Evolutionary conservation across 2,329 filamentous ascomycete genomes (phyloP), one percentile per base, ranked within the genome.

Genomic region (Claviceps monticola): DNA sequence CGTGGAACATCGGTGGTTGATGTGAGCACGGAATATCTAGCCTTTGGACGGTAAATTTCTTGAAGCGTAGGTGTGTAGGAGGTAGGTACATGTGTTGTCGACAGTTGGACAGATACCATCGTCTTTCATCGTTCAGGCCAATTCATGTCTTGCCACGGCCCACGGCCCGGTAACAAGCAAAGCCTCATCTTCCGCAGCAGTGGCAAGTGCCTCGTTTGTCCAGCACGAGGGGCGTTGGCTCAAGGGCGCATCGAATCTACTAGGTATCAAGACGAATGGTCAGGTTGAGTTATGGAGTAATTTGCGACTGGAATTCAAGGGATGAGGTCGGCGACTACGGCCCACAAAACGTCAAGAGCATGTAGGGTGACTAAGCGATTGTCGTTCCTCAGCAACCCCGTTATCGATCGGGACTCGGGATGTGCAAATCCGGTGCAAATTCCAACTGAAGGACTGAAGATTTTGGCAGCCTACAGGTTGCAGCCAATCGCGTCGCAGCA

Each of bases 221-320:
- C 29, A n/a, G 3, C 34, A 23, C 36, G 9, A 26, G 21, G 11
- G 16, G 2, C n/a, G 21, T 16, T 6, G 44, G 44, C 26, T 11
- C 34, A 23, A 39, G 14, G 7, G 46, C 36, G 19, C n/a, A 8
- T 38, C 34, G 17, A 48, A 23, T 21, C 34, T 38, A 38, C 34
- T 38, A 38, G 46, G 36, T 17, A 21, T n/a, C 14, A 21, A 16
- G 45, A n/a, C 16, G 9, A 34, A 21, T 23, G 16, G 41, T 44
- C 38, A 5, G n/a, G 39, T 45, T 41, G 19, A 45, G 21, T 7
- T 44, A 34, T 34, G 26, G 4, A 39, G 3, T 39, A 43, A 47
- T 19, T 36, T 9, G 21, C 29, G 36, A 51, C 52, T 53, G 52
- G 48, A 53, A 53, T 53, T 48, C 45, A 53, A 53, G 52, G 52